These are phyloP conservation scores for Colletotrichum karsti DNA, from an alignment of 2,329 filamentous ascomycete species.

Conservation along the genomic window DNA sequence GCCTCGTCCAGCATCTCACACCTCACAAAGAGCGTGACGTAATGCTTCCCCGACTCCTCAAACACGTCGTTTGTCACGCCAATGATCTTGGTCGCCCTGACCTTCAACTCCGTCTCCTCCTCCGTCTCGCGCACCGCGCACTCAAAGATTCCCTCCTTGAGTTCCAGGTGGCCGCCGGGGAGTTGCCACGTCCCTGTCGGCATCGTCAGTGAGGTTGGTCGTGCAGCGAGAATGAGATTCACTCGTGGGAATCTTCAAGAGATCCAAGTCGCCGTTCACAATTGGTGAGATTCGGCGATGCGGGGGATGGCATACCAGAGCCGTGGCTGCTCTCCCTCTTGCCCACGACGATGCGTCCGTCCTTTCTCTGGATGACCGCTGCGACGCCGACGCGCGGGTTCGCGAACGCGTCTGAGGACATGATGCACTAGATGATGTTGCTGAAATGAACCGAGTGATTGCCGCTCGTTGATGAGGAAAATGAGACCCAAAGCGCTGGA, in stretches of 20 bases:
- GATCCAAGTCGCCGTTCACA: no score
- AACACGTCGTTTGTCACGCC: constrained; percentile 76
- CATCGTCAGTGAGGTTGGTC: background rate
- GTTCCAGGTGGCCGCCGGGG: constrained; percentile 80
- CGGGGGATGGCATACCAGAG: no score
- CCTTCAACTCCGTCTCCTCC: constrained; percentile 74
- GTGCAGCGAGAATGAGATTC: background rate
- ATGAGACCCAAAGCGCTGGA: no score
- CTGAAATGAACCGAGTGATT: accelerated
- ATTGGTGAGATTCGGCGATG: no score
- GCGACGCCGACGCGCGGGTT: constrained; percentile 58
- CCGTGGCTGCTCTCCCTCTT: constrained; percentile 59
- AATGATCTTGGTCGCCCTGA: constrained; percentile 61
- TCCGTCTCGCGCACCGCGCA: constrained; percentile 74
- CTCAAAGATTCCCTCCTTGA: constrained; percentile 66
- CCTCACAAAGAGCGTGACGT: constrained; percentile 76
- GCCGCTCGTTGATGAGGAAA: background rate
- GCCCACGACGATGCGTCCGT: constrained; percentile 56
- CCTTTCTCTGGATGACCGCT: constrained; percentile 50
- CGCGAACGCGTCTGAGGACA: background rate
- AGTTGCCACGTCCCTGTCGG: constrained; percentile 67
- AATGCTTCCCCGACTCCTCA: constrained; percentile 68
- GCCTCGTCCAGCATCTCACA: constrained; percentile 56
- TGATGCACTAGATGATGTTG: background rate
- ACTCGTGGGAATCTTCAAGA: background rate